These are phyloP conservation scores for Aureobasidium sp. DNA, from an alignment of 2,329 filamentous ascomycete genomes.

Conservation along the genomic window DNA sequence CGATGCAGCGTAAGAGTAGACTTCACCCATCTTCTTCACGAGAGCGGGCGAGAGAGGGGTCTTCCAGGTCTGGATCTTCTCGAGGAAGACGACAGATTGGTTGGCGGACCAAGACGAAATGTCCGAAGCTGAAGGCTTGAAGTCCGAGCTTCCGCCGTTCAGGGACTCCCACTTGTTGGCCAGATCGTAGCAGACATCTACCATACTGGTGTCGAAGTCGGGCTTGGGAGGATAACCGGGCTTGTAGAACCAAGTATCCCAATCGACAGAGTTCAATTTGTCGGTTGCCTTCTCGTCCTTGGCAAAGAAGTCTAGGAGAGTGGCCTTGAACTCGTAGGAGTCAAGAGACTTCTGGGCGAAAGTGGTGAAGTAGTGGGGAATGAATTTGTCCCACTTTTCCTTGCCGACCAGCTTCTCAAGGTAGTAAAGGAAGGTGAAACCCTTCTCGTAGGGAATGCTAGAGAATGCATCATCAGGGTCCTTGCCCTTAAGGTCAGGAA, in stretches of 20 bases:
- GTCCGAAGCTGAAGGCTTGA: conserved; percentile 59
- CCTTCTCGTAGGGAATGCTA: conserved; percentile 89
- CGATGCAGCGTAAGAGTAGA: conserved; percentile 65
- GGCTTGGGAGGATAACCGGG: conserved; percentile 87
- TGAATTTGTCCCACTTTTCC: conserved; percentile 88
- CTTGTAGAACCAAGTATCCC: conserved; percentile 83
- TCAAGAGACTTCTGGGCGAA: conserved; percentile 83
- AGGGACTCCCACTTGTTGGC: conserved; percentile 69
- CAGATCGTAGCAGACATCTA: conserved; percentile 74
- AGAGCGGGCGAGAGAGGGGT: conserved; percentile 55
- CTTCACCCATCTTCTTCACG: conserved; percentile 61
- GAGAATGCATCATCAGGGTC: conserved; percentile 96
- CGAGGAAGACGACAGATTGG: conserved; percentile 86
- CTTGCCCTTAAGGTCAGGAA: conserved; percentile 77
- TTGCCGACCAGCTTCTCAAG: conserved; percentile 79
- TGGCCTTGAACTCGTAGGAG: conserved; percentile 88
- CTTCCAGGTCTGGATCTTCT: conserved; percentile 61
- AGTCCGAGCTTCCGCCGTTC: conserved; percentile 25
- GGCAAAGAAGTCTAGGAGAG: conserved; percentile 76
- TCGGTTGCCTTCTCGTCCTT: conserved; percentile 52
- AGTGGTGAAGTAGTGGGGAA: conserved; percentile 84
- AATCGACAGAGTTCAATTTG: conserved; percentile 65
- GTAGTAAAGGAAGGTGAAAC: conserved; percentile 87
- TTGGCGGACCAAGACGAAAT: conserved; percentile 70
- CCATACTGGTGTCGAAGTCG: conserved; percentile 78